Evolutionary conservation across 2,329 filamentous ascomycete genomes (phyloP).

Genomic region (Xylariaceae sp.): DNA sequence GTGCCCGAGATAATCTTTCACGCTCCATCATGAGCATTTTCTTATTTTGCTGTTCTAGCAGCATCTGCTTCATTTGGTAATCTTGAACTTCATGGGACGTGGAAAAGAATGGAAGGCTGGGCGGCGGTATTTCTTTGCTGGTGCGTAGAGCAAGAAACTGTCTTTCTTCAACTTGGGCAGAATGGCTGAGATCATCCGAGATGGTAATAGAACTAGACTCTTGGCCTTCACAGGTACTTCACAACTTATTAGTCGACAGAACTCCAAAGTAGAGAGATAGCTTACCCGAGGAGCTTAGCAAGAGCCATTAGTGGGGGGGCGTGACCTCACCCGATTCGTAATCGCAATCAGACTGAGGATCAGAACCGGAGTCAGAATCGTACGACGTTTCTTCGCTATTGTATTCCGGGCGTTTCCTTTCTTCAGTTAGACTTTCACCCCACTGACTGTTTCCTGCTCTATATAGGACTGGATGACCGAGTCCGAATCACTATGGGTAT

Average conservation of each 20-base stretch:
- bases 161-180: constrained; percentile 2
- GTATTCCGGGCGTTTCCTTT: too few relatives aligned
- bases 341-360: too few relatives aligned
- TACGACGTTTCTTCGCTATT: too few relatives aligned
- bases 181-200: constrained; percentile 9
- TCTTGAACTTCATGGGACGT: neutral
- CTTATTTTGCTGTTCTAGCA: neutral
- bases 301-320: too few relatives aligned
- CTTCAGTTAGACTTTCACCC: too few relatives aligned
- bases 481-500: too few relatives aligned
- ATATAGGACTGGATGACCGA: too few relatives aligned
- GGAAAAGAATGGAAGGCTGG: neutral
- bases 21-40: neutral
- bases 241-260: neutral
- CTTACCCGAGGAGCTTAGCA: neutral
- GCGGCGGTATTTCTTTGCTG: neutral
- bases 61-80: neutral
- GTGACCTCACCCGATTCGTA: too few relatives aligned
- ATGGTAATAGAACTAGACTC: constrained; percentile 10
- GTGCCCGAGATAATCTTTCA: too few relatives aligned
- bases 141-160: constrained; percentile 8
- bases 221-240: neutral
- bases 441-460: too few relatives aligned
- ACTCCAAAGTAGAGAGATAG: neutral
- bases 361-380: too few relatives aligned